Evolutionary conservation across 2,329 filamentous ascomycete species (phyloP).

Genomic region (Fusarium fujikuroi): DNA sequence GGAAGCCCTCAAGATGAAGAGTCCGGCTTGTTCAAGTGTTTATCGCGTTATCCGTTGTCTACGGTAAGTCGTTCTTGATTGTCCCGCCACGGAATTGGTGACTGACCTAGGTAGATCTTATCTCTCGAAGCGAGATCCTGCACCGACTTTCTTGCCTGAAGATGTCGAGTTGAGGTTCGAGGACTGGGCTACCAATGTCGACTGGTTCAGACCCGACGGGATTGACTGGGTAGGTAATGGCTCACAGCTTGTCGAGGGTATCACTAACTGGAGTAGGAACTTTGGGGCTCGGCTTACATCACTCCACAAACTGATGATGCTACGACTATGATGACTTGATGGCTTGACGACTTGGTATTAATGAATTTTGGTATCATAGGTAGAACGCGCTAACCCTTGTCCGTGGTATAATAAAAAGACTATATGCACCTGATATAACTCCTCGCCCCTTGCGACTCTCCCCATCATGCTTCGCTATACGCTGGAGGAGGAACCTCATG

Average conservation of each 20-base stretch:
- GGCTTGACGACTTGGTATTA: background rate
- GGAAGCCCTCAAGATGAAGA: constrained; percentile 11
- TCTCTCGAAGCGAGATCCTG: constrained; percentile 7
- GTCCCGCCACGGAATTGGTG: rapidly evolving
- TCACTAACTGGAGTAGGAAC: background rate
- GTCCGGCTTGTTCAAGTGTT: constrained; percentile 8
- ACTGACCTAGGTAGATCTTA: background rate
- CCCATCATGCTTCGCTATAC: background rate
- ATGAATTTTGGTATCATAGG: background rate
- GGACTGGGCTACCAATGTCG: constrained; percentile 17
- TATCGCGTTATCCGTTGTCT: constrained; percentile 11
- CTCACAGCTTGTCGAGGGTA: rapidly evolving
- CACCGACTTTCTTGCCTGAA: background rate
- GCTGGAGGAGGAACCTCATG: background rate
- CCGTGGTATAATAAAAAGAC: background rate
- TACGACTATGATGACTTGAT: background rate
- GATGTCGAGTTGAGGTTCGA: constrained; percentile 11
- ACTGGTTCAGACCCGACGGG: constrained; percentile 14
- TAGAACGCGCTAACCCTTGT: background rate
- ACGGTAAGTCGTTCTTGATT: background rate
- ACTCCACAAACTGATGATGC: constrained; percentile 9
- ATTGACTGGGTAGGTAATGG: constrained; percentile 13
- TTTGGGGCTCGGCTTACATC: constrained; percentile 7
- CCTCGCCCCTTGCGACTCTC: rapidly evolving
- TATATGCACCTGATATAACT: rapidly evolving